Base-by-base conservation (phyloP, 306 rosid species). In the Vicia sativa region DNA sequence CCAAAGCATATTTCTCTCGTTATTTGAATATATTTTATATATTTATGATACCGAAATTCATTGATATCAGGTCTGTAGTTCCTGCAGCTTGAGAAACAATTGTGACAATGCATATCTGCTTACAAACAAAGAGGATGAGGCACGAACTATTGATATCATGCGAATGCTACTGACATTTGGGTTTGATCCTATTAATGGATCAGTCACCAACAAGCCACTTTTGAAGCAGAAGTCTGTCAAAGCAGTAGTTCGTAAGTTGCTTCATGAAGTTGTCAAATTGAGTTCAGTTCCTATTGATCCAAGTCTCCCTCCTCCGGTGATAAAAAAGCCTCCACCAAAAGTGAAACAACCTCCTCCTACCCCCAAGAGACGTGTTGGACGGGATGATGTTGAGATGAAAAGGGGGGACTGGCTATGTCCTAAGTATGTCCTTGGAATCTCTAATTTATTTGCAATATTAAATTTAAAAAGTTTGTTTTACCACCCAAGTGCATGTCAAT, bases 391-490 rank as follows among this genome's bases (percentile, higher is more conserved):
- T 43, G 99, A 93, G 86, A 93, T 93, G 99, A 93, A 93, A 74
- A 90, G 85, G 49, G 99, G 98, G 67, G 99, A 93, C 77, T 93
- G 99, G 97, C 90, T 88, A 6, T 93, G 99, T 87, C 87, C 99
- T 12, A 93, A 93, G 99, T 93, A 93, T 63, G 96, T 68, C 49
- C 63, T 38, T 39, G 62, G 31, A 12, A 58, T 52, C 46, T 77
- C 48, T 52, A 49, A 52, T 69, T 74, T 58, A 62, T 21, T 76
- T 65, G 44, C 71, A 10, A 60, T 73, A 37, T 43, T 60, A 2
- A 53, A 19, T 43, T 35, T 60, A 0, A 53, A 21, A 50, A 15
- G 5, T 39, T 62, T 37, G 34, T 61, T 44, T 77, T 74, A 56
- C 39, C 14, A 55, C 49, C 49, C 57, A 2, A 67, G 31, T 71